Percentiles rank a stretch among this genome's conserved stretches.
Conservation (phyloP, 129 eudicot genomes). For the Flaveria brownii region DNA sequence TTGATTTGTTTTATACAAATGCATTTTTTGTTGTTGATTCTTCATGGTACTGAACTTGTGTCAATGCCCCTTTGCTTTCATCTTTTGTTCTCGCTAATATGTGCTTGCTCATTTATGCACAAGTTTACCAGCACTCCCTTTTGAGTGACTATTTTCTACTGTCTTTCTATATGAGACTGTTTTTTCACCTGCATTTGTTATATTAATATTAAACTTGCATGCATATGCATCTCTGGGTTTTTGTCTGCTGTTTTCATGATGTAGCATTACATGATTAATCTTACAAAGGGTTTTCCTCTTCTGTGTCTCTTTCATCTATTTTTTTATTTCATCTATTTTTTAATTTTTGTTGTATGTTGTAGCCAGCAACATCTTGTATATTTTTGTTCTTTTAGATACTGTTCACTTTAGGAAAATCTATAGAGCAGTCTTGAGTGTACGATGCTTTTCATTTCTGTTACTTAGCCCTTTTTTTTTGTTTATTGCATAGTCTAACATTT, state of each 20-base stretch:
- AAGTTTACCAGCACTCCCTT: not conserved
- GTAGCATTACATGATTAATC: not conserved
- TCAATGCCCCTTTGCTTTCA: not conserved
- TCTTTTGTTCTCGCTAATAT: not conserved
- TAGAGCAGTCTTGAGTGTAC: not conserved
- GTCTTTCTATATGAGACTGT: not conserved
- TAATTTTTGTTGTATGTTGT: not conserved
- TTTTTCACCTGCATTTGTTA: not conserved
- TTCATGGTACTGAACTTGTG: slow-evolving; percentile 11
- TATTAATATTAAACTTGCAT: not conserved
- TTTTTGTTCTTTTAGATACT: slow-evolving; percentile 9
- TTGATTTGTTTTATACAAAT: not conserved
- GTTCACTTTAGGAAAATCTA: not conserved
- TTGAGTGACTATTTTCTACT: not conserved
- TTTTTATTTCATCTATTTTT: too few species aligned
- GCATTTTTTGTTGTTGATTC: not conserved
- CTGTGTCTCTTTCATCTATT: not conserved
- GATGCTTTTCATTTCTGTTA: not conserved
- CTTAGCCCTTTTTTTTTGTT: not conserved
- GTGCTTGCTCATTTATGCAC: not conserved
- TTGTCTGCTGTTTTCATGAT: not conserved
- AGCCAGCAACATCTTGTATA: not conserved
- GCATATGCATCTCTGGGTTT: not conserved
- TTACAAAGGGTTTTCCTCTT: not conserved
- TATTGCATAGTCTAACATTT: not conserved